A percentile compares a stretch with the other conserved stretches of the same genome.
Evolutionary conservation across 2,329 filamentous ascomycete genomes (phyloP).

Genomic region (Claviceps capensis): DNA sequence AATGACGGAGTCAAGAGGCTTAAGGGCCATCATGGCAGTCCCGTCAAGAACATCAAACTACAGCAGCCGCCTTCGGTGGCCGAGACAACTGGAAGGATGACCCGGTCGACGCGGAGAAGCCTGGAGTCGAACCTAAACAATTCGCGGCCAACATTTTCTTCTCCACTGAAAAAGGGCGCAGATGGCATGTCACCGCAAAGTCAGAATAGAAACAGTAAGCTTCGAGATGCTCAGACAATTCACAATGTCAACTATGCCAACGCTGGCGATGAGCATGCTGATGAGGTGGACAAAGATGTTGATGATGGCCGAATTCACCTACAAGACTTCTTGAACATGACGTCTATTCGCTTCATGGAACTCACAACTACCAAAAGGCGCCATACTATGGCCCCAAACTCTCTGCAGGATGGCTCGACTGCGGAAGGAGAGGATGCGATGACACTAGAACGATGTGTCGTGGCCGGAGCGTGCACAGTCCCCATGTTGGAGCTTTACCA

Average conservation of each 20-base stretch:
- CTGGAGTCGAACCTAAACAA: conserved; percentile 29
- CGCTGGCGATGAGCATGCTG: conserved; percentile 23
- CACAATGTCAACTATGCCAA: conserved; percentile 32
- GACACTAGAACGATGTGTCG: conserved; percentile 63
- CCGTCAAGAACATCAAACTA: conserved; percentile 61
- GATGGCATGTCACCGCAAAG: conserved; percentile 38
- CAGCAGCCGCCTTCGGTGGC: conserved; percentile 55
- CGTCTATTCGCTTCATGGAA: conserved; percentile 96
- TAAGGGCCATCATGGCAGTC: conserved; percentile 58
- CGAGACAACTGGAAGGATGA: conserved; percentile 48
- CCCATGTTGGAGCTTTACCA: conserved; percentile 92
- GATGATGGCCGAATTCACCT: conserved; percentile 56
- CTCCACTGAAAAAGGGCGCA: conserved; percentile 29
- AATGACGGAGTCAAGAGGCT: conserved; percentile 53
- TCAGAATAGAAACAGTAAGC: conserved; percentile 41
- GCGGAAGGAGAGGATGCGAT: conserved; percentile 34
- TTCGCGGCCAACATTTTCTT: conserved; percentile 30
- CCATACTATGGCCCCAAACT: conserved; percentile 57
- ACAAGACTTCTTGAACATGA: conserved; percentile 88
- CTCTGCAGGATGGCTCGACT: conserved; percentile 27
- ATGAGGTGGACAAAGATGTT: conserved; percentile 33
- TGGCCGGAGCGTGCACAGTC: conserved; percentile 79
- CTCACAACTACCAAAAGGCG: conserved; percentile 89
- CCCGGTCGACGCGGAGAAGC: conserved; percentile 34
- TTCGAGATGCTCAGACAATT: conserved; percentile 33